Conservation (phyloP, 2,329 filamentous ascomycete species). For the Botryotinia convoluta region DNA sequence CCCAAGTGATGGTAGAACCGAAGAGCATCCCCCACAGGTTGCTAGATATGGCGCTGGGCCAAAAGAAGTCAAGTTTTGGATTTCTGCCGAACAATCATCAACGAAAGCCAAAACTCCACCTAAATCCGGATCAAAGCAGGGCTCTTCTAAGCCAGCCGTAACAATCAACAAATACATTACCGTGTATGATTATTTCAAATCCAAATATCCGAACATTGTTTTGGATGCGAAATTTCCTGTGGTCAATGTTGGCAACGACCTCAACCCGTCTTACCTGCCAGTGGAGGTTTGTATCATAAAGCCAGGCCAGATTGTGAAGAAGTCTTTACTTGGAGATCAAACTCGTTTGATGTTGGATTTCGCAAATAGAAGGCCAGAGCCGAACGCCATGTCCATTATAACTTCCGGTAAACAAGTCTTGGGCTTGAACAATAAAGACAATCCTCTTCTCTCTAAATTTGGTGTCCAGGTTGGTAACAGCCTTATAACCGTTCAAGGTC, state of each 20-base stretch:
- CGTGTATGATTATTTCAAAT: slow-evolving; percentile 57
- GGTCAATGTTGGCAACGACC: slow-evolving; percentile 61
- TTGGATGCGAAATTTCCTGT: slow-evolving; percentile 49
- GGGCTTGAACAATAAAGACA: slow-evolving; percentile 50
- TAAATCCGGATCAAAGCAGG: slow-evolving; percentile 35
- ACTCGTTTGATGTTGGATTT: slow-evolving; percentile 69
- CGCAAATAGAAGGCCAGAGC: slow-evolving; percentile 63
- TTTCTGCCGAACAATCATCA: slow-evolving; percentile 38
- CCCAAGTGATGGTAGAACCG: slow-evolving; percentile 39
- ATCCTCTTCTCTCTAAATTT: slow-evolving; percentile 48
- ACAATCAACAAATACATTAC: slow-evolving; percentile 45
- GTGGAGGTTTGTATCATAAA: slow-evolving; percentile 63
- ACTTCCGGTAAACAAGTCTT: slow-evolving; percentile 56
- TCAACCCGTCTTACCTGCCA: slow-evolving; percentile 62
- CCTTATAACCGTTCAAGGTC: slow-evolving; percentile 69
- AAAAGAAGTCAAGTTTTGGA: slow-evolving; percentile 54
- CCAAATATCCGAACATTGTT: slow-evolving; percentile 52
- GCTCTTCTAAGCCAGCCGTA: slow-evolving; percentile 33
- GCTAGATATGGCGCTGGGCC: slow-evolving; percentile 46
- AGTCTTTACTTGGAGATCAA: slow-evolving; percentile 58
- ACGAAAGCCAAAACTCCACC: slow-evolving; percentile 34
- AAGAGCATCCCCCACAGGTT: slow-evolving; percentile 40
- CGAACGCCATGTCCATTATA: slow-evolving; percentile 66
- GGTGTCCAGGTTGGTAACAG: slow-evolving; percentile 56
- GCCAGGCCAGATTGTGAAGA: slow-evolving; percentile 61